phyloP scores from a whole-genome alignment of 331 rosid species.

The Malus hybrid region DNA sequence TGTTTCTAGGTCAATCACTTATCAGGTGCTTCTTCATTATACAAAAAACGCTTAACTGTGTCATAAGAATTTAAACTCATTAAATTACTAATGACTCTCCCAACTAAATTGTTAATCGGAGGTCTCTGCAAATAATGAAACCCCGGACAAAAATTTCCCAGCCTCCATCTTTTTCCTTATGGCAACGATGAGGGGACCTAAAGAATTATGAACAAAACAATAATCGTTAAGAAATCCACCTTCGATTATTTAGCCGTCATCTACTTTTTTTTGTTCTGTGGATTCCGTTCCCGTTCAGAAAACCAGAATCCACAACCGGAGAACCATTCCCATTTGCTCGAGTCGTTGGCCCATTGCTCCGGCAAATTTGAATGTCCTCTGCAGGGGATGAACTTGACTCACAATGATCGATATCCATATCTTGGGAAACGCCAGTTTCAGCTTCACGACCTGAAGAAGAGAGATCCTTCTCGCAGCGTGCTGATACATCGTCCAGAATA shows the following conservation, averaged over 20 bases:
- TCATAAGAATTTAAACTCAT: too few species aligned
- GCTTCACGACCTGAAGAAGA: conserved; percentile 6
- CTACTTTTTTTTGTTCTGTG: conserved; percentile 20
- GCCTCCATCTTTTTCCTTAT: conserved; percentile 42
- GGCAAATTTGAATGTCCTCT: conserved; percentile 12
- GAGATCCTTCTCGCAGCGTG: background rate
- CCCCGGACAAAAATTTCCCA: conserved; percentile 67
- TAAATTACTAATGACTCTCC: conserved; percentile 5
- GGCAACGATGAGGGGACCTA: conserved; percentile 71
- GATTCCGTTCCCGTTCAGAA: conserved; percentile 30
- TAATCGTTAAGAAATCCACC: conserved; percentile 20
- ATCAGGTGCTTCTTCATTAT: background rate
- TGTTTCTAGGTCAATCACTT: background rate
- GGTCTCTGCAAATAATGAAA: conserved; percentile 70
- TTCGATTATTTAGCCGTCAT: conserved; percentile 17
- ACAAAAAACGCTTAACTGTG: too few species aligned
- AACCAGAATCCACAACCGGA: conserved; percentile 28
- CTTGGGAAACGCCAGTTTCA: conserved; percentile 23
- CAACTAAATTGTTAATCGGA: conserved; percentile 39
- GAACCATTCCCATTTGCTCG: conserved; percentile 12
- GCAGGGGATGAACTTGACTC: conserved; percentile 14
- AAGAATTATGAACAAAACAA: conserved; percentile 33
- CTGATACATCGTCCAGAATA: background rate
- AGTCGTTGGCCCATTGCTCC: conserved; percentile 30
- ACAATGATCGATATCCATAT: conserved; percentile 18